Evolutionary conservation across 805 yeast species (phyloP), one percentile per base, ranked within the genome.

Genomic region (Wickerhamomyces bisporus): DNA sequence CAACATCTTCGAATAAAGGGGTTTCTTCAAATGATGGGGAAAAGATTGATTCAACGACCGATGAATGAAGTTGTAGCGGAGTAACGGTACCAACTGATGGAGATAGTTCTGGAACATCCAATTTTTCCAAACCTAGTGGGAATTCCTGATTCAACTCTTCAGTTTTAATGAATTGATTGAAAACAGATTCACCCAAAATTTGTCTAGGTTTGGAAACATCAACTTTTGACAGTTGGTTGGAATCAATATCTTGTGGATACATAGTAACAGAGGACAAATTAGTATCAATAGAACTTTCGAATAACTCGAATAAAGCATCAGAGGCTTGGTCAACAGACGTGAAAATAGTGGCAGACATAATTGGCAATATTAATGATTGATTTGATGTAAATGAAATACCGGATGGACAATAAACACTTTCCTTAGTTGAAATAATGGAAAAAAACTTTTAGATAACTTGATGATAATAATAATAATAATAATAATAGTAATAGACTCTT

Each of bases 31-130:
- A 50, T 27, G 62, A 53, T 27, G 65, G 56, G 17, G 61, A 55
- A 43, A 66, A 62, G 30, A 63, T 52, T 14, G 77, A 77, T 51
- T 77, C 82, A 49, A 80, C 80, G 74, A 79, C 73, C 40, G 85
- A 81, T 50, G 79, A 66, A 47, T 71, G 75, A 50, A 80, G 64
- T 45, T 73, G 70, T 43, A 75, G 58, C 10, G 81, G 79, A 36
- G 80, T 65, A 20, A 65, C 52, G 32, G 66, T 59, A 12, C 57
- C 49, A 29, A 53, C 50, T 17, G 52, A 40, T 15, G 60, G 57
- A 32, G 53, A 43, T 32, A 50, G 36, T 30, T 52, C 57, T 20
- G 50, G 50, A 21, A 42, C 36, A 7, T 49, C 53, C 29, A 50
- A 36, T 33, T 48, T 46, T 6, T 45, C 49, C 6, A 52, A 36